phyloP scores from a whole-genome alignment of 257 asterid genomes.

The Solanum piurae region DNA sequence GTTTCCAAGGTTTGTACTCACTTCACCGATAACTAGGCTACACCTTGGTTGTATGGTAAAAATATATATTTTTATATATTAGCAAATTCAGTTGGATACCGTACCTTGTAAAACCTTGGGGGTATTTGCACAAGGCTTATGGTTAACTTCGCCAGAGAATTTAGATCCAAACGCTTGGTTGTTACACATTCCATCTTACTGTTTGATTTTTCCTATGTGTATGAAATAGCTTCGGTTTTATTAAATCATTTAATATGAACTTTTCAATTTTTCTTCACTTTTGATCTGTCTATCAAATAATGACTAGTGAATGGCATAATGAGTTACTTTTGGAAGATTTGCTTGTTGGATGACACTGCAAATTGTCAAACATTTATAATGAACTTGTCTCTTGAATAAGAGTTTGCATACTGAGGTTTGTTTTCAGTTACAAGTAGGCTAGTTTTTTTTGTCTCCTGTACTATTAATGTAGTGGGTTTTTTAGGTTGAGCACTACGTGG shows the following conservation, averaged over 20 bases:
- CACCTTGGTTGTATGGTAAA: not conserved
- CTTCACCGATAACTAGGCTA: not conserved
- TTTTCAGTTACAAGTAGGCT: not conserved
- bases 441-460: conserved; percentile 4
- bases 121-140: not conserved
- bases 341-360: not conserved
- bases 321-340: not conserved
- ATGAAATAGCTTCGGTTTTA: not conserved
- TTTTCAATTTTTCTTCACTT: not conserved
- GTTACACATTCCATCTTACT: not conserved
- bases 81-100: not conserved
- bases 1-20: not conserved
- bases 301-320: not conserved
- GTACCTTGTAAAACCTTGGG: not conserved
- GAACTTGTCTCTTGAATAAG: not conserved
- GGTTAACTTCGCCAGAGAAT: not conserved
- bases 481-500: conserved; percentile 82
- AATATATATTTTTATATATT: not conserved
- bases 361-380: not conserved
- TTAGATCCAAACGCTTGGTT: not conserved
- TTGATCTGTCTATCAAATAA: not conserved
- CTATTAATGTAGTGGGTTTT: not conserved
- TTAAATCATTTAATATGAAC: not conserved
- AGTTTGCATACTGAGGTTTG: not conserved
- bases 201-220: not conserved